Evolutionary conservation across 192 early-diverging fungal genomes (phyloP), one percentile per base, ranked within the genome.

Genomic region (Physocladia obscura): DNA sequence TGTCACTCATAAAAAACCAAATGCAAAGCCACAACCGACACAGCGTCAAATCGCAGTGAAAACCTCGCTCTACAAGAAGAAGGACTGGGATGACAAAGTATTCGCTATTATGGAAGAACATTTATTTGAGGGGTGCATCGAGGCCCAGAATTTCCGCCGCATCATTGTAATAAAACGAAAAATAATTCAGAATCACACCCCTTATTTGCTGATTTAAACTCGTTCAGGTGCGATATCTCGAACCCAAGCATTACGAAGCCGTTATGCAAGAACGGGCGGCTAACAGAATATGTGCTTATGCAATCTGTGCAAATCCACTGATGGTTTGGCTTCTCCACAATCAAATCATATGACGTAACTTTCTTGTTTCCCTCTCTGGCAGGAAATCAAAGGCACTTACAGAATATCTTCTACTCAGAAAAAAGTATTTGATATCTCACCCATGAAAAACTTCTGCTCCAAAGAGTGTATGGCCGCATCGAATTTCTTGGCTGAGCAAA

Each of bases 371-470:
- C n/a, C n/a, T n/a, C n/a, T n/a, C n/a, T n/a, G 38, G 49, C 64
- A 87, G 85, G 49, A 80, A 36, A 68, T 77, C 36, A 77, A 79
- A 57, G 82, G 82, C n/a, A 73, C 72, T 67, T 94, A 82, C 67
- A 78, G 84, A 27, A 93, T 96, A 61, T 91, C 91, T 1, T 54
- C 86, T 34, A 67, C 69, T 1, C 84, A 87, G 27, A 82, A 87
- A 37, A 93, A 94, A 75, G 86, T 96, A 3, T 94, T 82, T 67
- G 92, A 94, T 71, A 83, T 88, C 2, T 80, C 84, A 0, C 87
- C 89, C 47, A 77, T 90, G 6, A 79, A 81, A 34, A 67, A 74
- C 44, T 96, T 81, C 63, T 96, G 94, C 61, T 89, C 89, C 4
- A 78, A 78, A 36, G 65, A 64, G 0, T 96, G 94, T 69, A 79